phyloP scores from a whole-genome alignment of 2,329 filamentous ascomycete species.

The Cladosporium sp. region DNA sequence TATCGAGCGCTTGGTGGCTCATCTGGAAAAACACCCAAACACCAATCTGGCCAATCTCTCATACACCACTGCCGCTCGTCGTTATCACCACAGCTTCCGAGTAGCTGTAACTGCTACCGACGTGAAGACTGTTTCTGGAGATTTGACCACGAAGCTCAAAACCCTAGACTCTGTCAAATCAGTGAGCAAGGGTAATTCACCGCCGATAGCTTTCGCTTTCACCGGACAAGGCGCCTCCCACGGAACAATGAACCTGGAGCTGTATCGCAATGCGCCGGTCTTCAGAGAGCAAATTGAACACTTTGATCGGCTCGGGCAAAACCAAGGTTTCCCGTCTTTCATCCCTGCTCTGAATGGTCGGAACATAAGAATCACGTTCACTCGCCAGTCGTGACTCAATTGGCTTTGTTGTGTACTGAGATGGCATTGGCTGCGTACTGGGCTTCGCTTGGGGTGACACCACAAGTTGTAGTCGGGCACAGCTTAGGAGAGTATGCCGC shows the following conservation, averaged over 20 bases:
- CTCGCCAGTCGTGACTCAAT: constrained; percentile 30
- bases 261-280: constrained; percentile 26
- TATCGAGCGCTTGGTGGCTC: too few relatives aligned
- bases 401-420: constrained; percentile 38
- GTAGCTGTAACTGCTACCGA: too few relatives aligned
- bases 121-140: too few relatives aligned
- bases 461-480: constrained; percentile 29
- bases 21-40: too few relatives aligned
- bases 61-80: too few relatives aligned
- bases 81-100: too few relatives aligned
- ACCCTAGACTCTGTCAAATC: too few relatives aligned
- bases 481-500: constrained; percentile 40
- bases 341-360: constrained; percentile 21
- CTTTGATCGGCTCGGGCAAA: constrained; percentile 27
- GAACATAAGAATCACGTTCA: constrained; percentile 11
- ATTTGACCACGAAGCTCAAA: too few relatives aligned
- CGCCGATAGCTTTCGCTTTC: too few relatives aligned
- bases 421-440: constrained; percentile 36
- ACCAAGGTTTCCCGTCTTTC: constrained; percentile 32
- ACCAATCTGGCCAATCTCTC: too few relatives aligned
- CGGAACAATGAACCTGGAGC: constrained; percentile 28
- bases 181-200: too few relatives aligned
- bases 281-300: constrained; percentile 31
- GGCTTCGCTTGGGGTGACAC: constrained; percentile 27
- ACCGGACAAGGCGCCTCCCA: too few relatives aligned